Base-by-base conservation (phyloP, 2,329 filamentous ascomycete genomes). In the Ascochyta pisi region DNA sequence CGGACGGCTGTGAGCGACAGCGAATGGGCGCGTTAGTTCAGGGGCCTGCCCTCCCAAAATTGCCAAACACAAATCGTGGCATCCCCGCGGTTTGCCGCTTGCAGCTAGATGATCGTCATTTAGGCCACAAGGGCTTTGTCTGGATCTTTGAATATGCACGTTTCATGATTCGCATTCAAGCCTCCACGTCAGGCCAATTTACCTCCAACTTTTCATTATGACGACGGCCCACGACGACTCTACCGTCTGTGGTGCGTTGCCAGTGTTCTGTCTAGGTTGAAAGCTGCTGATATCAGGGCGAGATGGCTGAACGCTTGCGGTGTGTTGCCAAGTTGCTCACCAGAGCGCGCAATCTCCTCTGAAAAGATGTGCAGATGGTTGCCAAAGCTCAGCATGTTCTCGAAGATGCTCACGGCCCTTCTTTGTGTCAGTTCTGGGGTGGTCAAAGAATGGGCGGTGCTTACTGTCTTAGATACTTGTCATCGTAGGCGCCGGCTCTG, bases 341-440 rank as follows among this genome's bases (percentile, higher is more conserved):
- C 90, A 47, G 84, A 87, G 49, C 87, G 81, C 5, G 89, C 84
- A 65, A 92, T 92, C 77, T 92, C 89, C 71, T 92, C 89, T 7
- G 87, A 90, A 72, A 92, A 92, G 84, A 92, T 92, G 65, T 83
- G 84, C 50, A 92, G 76, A 71, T 92, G 89, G 70, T 92, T 93
- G 1, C 87, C 86, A 76, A 91, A 92, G 61, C 83, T 83, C 23
- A 92, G 79, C 81, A 92, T 90, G 67, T 91, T 91, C 75, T 92
- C 89, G 64, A 92, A 92, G 38, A 91, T 79, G 62, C 84, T 88
- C 62, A 90, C 81, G 6, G 89, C 80, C 72, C 67, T 72, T 45
- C 26, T 8, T 34, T 37, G 42, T 47, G 45, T 65, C 42, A 63
- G 57, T 50, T 19, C n/a, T 24, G 7, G 5, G 4, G n/a, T 9